Conservation (phyloP, 2,329 filamentous ascomycete genomes). For the Nothophaeocryptopus gaeumannii region DNA sequence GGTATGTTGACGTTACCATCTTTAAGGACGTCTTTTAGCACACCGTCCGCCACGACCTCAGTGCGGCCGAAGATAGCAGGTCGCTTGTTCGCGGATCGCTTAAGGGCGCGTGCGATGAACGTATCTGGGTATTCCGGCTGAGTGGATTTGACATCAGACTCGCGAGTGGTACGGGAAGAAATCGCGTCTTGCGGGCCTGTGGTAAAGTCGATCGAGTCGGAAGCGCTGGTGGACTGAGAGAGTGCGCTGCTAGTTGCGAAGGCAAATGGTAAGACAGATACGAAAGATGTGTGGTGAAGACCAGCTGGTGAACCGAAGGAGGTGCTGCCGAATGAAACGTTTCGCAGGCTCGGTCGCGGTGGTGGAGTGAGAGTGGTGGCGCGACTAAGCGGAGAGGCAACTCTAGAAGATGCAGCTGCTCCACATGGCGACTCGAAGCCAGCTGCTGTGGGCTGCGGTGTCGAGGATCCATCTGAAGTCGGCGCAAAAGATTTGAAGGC, state of each 20-base stretch:
- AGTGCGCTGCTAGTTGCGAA: too few species aligned
- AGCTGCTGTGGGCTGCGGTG: too few species aligned
- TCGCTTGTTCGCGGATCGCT: neutral
- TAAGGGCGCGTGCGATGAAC: conserved; percentile 1
- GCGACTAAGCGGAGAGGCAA: neutral
- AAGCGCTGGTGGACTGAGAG: too few species aligned
- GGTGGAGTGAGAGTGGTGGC: neutral
- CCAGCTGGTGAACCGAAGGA: too few species aligned
- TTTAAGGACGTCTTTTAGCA: conserved; percentile 2
- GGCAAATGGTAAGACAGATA: too few species aligned
- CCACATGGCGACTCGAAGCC: neutral
- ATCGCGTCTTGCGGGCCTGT: too few species aligned
- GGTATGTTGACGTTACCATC: neutral
- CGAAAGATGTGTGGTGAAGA: too few species aligned
- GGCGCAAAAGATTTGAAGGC: conserved; percentile 4
- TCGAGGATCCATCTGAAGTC: neutral
- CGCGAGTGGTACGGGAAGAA: too few species aligned
- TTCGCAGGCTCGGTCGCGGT: too few species aligned
- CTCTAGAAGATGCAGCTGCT: neutral
- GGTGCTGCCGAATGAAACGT: too few species aligned
- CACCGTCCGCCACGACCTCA: conserved; percentile 8
- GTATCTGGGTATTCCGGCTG: neutral
- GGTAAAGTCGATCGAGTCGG: too few species aligned
- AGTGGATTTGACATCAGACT: too few species aligned
- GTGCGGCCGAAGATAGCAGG: conserved; percentile 3